Conservation (phyloP, 2,329 filamentous ascomycete species). For the Endocalyx cinctus region DNA sequence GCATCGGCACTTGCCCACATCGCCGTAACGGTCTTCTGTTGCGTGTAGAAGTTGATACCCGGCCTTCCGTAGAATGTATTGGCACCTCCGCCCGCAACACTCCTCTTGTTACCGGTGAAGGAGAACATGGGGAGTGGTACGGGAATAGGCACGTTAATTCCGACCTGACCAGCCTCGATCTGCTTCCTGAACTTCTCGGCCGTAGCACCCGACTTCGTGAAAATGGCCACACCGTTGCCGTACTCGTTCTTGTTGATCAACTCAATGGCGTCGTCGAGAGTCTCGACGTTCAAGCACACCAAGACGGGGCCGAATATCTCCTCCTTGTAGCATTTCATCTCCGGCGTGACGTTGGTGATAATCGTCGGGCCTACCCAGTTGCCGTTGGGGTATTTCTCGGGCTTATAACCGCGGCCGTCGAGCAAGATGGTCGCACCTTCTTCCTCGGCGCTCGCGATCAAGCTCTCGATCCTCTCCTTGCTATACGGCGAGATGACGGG, state of each 20-base stretch:
- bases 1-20: constrained; percentile 86
- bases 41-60: constrained; percentile 91
- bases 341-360: constrained; percentile 72
- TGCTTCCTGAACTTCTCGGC: constrained; percentile 74
- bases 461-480: constrained; percentile 70
- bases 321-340: constrained; percentile 81
- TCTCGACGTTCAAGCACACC: constrained; percentile 73
- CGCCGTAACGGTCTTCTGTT: constrained; percentile 94
- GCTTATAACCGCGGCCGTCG: constrained; percentile 71
- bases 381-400: constrained; percentile 75
- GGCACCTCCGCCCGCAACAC: constrained; percentile 82
- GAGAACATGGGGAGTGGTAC: constrained; percentile 68
- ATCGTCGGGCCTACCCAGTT: constrained; percentile 84
- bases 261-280: constrained; percentile 73
- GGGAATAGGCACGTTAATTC: constrained; percentile 79
- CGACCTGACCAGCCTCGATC: constrained; percentile 81
- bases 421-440: constrained; percentile 81
- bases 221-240: constrained; percentile 81
- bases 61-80: constrained; percentile 95
- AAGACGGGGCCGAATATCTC: constrained; percentile 85
- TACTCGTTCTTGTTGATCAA: constrained; percentile 84
- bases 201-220: constrained; percentile 72
- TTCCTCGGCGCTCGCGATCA: constrained; percentile 72
- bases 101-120: constrained; percentile 80
- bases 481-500: constrained; percentile 78